Base-by-base conservation (phyloP, 192 early-diverging fungal genomes). In the Lunasporangiospora selenospora region DNA sequence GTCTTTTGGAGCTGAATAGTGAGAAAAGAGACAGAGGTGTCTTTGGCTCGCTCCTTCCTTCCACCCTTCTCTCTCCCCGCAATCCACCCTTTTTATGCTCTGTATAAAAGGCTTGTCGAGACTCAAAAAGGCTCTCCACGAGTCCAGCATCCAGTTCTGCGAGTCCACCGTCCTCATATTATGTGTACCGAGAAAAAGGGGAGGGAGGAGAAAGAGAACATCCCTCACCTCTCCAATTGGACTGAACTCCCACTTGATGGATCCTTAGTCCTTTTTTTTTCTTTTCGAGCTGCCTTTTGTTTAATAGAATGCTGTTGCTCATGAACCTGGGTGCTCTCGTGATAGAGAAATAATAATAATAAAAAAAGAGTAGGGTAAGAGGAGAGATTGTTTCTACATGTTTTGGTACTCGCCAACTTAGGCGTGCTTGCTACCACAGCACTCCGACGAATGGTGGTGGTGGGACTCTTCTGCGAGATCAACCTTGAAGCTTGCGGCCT, bases 401-500 rank as follows among this genome's bases (percentile, higher is more conserved):
- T n/a, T n/a, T n/a, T n/a, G n/a, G n/a, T n/a, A n/a, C n/a, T n/a
- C n/a, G n/a, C n/a, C n/a, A n/a, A n/a, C 67, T 37, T 73, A 58
- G 11, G 23, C 29, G 30, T 69, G 67, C 23, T 67, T 58, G 67
- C 59, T 37, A 29, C 67, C 59, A 12, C 69, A 62, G 54, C 69
- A 58, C 33, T 62, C 60, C 54, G 57, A 58, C 54, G 58, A 48
- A 27, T 56, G 49, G 40, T 62, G 57, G 12, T 61, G 49, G 24
- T 47, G 53, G 2, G 69, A 38, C 3, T 73, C 69, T 19, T 55
- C 65, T 38, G 69, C 46, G 24, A 73, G 60, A 23, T 73, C 69
- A 43, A 73, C 58, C 54, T 73, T 73, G 60, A 73, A 73, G 60
- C 69, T 73, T 19, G 69, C 69, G 44, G 69, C 55, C 60, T 73